These are phyloP conservation scores for Artemisia princeps DNA, from an alignment of 140 eudicot species.

Conservation along the genomic window DNA sequence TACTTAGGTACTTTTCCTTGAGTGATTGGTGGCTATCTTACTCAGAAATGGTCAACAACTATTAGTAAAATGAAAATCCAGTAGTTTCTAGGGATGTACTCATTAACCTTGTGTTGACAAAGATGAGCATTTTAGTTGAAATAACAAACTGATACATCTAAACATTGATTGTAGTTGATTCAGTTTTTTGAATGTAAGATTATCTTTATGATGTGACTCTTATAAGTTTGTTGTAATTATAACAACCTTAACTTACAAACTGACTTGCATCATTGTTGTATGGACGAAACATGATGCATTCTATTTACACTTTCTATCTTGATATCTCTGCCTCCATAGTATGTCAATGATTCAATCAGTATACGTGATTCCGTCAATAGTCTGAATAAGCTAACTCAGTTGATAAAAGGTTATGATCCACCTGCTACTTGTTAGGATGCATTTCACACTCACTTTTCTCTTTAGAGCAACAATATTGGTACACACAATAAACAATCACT, in stretches of 20 bases:
- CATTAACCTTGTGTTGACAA: too few species aligned
- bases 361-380: not conserved
- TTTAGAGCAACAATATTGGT: too few species aligned
- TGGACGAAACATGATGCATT: not conserved
- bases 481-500: not conserved
- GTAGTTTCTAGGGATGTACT: too few species aligned
- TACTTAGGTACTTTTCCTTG: too few species aligned
- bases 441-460: not conserved
- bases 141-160: too few species aligned
- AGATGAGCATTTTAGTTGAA: too few species aligned
- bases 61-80: too few species aligned
- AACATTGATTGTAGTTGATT: not conserved
- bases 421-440: not conserved
- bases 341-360: not conserved
- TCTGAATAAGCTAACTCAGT: not conserved
- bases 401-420: not conserved
- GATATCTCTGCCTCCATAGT: not conserved
- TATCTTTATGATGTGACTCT: not conserved
- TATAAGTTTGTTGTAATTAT: not conserved
- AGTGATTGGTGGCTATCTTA: too few species aligned
- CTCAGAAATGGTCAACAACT: too few species aligned
- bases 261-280: slow-evolving; percentile 2
- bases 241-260: not conserved
- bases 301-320: not conserved
- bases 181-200: not conserved